These are phyloP conservation scores for Ambrosia trifida DNA, from an alignment of 129 eudicot genomes.

Conservation along the genomic window DNA sequence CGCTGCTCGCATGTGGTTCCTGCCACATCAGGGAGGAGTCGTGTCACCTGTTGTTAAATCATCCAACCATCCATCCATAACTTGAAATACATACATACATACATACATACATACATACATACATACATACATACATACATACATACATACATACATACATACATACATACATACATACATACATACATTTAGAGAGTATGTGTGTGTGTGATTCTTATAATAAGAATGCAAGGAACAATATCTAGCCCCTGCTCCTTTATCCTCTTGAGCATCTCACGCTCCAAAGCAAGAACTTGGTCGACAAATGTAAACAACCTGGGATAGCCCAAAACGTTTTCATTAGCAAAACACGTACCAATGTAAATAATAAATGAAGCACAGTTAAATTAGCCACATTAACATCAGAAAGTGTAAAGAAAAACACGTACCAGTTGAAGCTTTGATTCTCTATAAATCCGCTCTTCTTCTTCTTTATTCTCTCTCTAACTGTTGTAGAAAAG, in stretches of 20 bases:
- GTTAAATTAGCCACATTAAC: no score
- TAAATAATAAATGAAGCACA: no score
- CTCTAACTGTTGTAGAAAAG: constrained; percentile 64
- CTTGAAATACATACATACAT: no score
- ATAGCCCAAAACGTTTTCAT: constrained; percentile 90
- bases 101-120: no score
- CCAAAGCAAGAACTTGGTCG: constrained; percentile 97
- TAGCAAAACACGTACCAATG: no score
- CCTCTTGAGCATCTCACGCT: constrained; percentile 85
- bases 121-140: no score
- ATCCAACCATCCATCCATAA: background rate
- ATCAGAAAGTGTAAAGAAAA: no score
- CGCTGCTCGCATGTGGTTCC: constrained; percentile 98
- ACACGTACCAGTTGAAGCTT: constrained; percentile 49
- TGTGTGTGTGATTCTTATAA: constrained; percentile 40
- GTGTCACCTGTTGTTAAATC: constrained; percentile 53
- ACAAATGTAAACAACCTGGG: constrained; percentile 95
- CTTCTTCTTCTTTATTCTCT: constrained; percentile 55
- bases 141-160: no score
- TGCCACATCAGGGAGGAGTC: constrained; percentile 93
- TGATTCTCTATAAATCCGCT: constrained; percentile 36
- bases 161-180: no score
- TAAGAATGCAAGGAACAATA: constrained; percentile 84
- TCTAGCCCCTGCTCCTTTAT: constrained; percentile 98
- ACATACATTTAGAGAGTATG: no score